These are phyloP conservation scores for Chalciporus sphaerocephalus DNA, from an alignment of 768 basidiomycete genomes.

Conservation along the genomic window DNA sequence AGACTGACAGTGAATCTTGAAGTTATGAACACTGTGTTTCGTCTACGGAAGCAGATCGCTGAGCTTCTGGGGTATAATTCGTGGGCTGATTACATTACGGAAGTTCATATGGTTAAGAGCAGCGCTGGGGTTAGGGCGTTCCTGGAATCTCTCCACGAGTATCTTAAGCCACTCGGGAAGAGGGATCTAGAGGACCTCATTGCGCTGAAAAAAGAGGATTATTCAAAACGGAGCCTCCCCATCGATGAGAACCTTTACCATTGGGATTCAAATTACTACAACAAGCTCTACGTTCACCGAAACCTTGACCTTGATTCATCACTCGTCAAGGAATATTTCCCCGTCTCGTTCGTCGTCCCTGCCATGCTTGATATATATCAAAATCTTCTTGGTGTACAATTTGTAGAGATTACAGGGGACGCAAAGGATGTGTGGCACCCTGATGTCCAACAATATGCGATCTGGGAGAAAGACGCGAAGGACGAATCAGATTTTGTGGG, in stretches of 20 bases:
- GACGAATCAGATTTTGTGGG: slow-evolving; percentile 71
- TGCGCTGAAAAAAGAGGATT: slow-evolving; percentile 69
- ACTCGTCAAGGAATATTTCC: slow-evolving; percentile 84
- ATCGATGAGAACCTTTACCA: slow-evolving; percentile 69
- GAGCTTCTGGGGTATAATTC: slow-evolving; percentile 64
- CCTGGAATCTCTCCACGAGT: slow-evolving; percentile 65
- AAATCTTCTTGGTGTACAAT: slow-evolving; percentile 67
- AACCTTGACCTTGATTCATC: slow-evolving; percentile 65
- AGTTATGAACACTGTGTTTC: slow-evolving; percentile 61
- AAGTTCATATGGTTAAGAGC: slow-evolving; percentile 77
- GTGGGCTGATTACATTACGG: slow-evolving; percentile 81
- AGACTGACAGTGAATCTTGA: slow-evolving; percentile 66
- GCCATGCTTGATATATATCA: slow-evolving; percentile 79
- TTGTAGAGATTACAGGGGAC: slow-evolving; percentile 49
- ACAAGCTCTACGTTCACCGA: slow-evolving; percentile 48
- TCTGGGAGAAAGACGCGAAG: slow-evolving; percentile 76
- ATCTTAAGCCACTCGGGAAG: slow-evolving; percentile 65
- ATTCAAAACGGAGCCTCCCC: slow-evolving; percentile 50
- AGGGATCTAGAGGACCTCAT: slow-evolving; percentile 65
- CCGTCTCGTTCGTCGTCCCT: slow-evolving; percentile 74
- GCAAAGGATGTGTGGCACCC: slow-evolving; percentile 72
- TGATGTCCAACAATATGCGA: slow-evolving; percentile 76
- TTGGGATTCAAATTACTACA: slow-evolving; percentile 63
- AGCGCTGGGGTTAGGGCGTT: slow-evolving; percentile 64
- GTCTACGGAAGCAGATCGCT: slow-evolving; percentile 65